Conservation (phyloP, 2,329 filamentous ascomycete genomes). For the Kalaharituber pfeilii region DNA sequence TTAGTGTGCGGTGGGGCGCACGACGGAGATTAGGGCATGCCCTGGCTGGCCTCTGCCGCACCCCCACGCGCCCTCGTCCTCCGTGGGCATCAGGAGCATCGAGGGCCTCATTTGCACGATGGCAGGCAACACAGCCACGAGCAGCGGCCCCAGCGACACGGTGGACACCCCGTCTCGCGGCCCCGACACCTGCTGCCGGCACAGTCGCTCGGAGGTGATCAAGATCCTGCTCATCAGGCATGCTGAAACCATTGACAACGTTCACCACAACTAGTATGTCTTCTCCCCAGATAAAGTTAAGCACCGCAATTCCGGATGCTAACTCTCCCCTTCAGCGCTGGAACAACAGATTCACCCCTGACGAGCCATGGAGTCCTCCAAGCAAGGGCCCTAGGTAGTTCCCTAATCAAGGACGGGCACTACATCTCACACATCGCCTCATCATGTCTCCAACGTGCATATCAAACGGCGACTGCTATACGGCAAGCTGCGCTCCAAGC, state of each 20-base stretch:
- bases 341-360: constrained; percentile 59
- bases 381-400: constrained; percentile 49
- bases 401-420: constrained; percentile 48
- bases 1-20: neutral
- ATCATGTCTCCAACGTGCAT: constrained; percentile 59
- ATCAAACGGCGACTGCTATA: constrained; percentile 51
- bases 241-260: constrained; percentile 81
- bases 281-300: constrained; percentile 14
- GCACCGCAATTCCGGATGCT: constrained; percentile 17
- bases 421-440: constrained; percentile 55
- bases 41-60: neutral
- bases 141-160: neutral
- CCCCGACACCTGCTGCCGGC: neutral
- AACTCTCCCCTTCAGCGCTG: constrained; percentile 40
- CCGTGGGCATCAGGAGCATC: neutral
- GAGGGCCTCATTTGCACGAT: neutral
- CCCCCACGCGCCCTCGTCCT: too few species aligned
- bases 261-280: constrained; percentile 54
- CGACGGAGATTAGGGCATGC: neutral
- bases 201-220: constrained; percentile 7
- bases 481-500: constrained; percentile 35
- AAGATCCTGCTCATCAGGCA: constrained; percentile 61
- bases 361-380: constrained; percentile 71
- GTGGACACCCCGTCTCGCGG: neutral
- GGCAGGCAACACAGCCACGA: neutral